Conservation (phyloP, 768 basidiomycete species). For the Amylocystis lapponica region DNA sequence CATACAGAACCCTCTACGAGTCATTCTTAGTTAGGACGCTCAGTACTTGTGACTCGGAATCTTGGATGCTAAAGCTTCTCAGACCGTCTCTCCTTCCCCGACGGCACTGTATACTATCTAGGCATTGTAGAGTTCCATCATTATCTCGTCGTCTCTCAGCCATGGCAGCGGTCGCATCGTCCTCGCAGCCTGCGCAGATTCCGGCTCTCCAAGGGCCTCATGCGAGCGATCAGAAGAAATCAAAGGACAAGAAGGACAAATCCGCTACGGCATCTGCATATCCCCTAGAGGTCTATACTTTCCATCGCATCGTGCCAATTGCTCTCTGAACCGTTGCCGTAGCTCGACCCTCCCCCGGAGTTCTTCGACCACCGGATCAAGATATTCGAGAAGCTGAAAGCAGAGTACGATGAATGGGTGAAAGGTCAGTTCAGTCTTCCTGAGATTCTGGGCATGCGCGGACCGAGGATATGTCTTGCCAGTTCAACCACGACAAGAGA, state of each 20-base stretch:
- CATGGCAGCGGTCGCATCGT: constrained; percentile 54
- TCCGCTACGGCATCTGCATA: constrained; percentile 34
- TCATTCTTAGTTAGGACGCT: no score
- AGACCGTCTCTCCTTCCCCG: no score
- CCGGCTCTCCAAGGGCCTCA: constrained; percentile 42
- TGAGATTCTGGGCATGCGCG: no score
- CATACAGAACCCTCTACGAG: no score
- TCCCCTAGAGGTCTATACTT: constrained; percentile 67
- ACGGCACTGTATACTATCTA: no score
- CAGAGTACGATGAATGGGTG: constrained; percentile 74
- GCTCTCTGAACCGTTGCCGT: constrained; percentile 3
- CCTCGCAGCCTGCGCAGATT: constrained; percentile 45
- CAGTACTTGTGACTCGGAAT: no score
- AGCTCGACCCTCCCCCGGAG: constrained; percentile 79
- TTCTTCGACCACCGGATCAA: constrained; percentile 89
- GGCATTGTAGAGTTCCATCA: no score
- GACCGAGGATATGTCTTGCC: no score
- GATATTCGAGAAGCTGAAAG: constrained; percentile 84
- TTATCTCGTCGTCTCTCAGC: constrained; percentile 16
- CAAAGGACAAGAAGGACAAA: constrained; percentile 38
- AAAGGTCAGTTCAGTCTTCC: constrained; percentile 46
- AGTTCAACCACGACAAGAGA: constrained; percentile 81
- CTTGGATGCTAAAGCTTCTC: no score
- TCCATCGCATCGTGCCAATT: not conserved
- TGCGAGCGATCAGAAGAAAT: constrained; percentile 21